Base-by-base conservation (phyloP, 192 early-diverging fungal genomes). In the Backusella mclennaniae region DNA sequence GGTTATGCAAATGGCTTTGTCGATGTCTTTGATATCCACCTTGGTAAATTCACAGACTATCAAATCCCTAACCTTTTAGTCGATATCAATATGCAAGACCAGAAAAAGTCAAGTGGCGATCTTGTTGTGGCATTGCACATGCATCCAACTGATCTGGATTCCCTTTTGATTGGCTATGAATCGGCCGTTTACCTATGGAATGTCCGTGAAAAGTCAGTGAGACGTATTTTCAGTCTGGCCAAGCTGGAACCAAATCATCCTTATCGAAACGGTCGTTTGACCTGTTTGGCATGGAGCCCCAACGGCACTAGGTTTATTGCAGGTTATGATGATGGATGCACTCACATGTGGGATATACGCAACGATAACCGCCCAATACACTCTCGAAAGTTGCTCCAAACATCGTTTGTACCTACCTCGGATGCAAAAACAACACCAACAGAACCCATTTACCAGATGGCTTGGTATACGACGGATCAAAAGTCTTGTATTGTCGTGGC, bases 121-220 rank as follows among this genome's bases (percentile, higher is more conserved):
- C 71, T 87, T 7, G 86, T 89, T 1, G 72, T 85, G 6, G 79
- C 82, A 7, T 49, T 91, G n/a, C 77, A 89, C 17, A 71, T 82
- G 3, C 86, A 86, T 68, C 87, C 90, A 6, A 82, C 63, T 1
- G 88, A 90, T 46, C 63, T 82, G 44, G 87, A 88, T 39, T 79
- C 83, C 15, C 74, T 91, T 14, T 70, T 91, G 17, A 84, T 91
- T 41, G 90, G 80, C 5, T 90, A 90, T 53, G 76, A 82, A 35
- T 74, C 83, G 0, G 84, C 80, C 1, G 77, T 87, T 1, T 76
- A 84, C 21, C 78, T 91, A 14, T 91, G 87, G 88, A 84, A 85
- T 38, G 67, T 89, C 31, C 77, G 82, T 21, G 81, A 85, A 19
- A 84, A 85, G 23, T 14, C 76, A 4, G 75, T 84, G 0, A 72